Evolutionary conservation across 768 basidiomycete genomes (phyloP).

Genomic region (Exidia glandulosa): DNA sequence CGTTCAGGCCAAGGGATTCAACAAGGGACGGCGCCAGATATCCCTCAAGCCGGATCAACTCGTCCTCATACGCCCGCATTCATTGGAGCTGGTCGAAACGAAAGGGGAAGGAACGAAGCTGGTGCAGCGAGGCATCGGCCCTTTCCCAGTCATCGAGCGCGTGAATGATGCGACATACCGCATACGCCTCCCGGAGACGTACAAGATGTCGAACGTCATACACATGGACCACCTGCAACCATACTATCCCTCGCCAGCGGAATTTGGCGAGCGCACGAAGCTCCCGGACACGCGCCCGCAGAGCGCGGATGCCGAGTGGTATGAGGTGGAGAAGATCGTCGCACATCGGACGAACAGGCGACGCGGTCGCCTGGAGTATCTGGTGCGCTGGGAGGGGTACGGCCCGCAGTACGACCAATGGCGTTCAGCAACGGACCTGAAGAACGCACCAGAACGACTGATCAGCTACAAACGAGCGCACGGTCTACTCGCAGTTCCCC

Average conservation of each 20-base stretch:
- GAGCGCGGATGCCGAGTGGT: too few relatives aligned
- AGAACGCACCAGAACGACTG: conserved; percentile 11
- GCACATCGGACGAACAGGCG: not conserved
- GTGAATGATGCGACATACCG: conserved; percentile 5
- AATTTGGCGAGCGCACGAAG: conserved; percentile 15
- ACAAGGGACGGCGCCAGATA: conserved; percentile 8
- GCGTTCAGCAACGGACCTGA: conserved; percentile 12
- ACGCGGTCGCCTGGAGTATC: conserved; percentile 7
- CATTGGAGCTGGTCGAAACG: conserved; percentile 13
- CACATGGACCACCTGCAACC: conserved; percentile 12
- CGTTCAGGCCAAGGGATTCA: conserved; percentile 13
- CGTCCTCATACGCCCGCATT: conserved; percentile 17
- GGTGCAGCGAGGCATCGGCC: conserved; percentile 11
- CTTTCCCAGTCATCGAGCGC: conserved; percentile 13
- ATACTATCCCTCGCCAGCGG: conserved; percentile 9
- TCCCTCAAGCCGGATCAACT: conserved; percentile 13
- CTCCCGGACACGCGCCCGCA: not conserved
- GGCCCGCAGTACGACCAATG: conserved; percentile 14
- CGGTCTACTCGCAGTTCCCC: too few relatives aligned
- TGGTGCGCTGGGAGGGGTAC: conserved; percentile 14
- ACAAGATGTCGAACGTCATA: conserved; percentile 15
- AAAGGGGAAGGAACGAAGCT: conserved; percentile 14
- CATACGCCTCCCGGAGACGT: conserved; percentile 3
- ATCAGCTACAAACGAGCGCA: too few relatives aligned
- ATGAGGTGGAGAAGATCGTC: too few relatives aligned